Evolutionary conservation across 306 rosid genomes (phyloP), one percentile per base, ranked within the genome.

Genomic region (Trifolium fragiferum): DNA sequence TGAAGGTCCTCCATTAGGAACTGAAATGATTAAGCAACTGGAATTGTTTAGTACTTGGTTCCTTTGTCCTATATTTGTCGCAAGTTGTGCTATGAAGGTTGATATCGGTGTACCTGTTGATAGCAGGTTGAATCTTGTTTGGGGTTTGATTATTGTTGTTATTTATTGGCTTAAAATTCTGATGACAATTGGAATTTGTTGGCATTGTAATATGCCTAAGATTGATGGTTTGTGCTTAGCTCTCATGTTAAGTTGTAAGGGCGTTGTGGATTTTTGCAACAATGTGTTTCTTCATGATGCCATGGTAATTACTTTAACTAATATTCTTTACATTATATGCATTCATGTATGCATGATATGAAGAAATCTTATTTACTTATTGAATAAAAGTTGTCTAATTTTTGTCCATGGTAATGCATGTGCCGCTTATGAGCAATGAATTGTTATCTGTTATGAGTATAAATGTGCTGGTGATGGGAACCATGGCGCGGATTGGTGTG

Each of bases 1-100:
- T 0, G 88, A 80, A 44, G 96, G 96, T 79, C 88, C 85, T 18
- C 90, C 90, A 0, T 10, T 86, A 21, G 96, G 90, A 16, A 76
- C 87, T 2, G 85, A 87, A 21, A 13, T 90, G 19, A 78, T 86
- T 0, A 81, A 84, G 10, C 85, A 77, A 21, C 13, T 87, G 43
- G 76, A 81, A n/a, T 16, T 75, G 70, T 74, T 90, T 25, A 15
- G 43, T 4, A 66, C 44, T 15, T 84, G 81, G 10, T 62, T 87
- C 23, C 43, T 84, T 44, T 47, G 79, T 41, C 96, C 96, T 5
- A 0, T 86, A 19, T 87, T 81, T 59, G 82, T 86, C 15, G 79
- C 88, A 0, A 55, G 70, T 6, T 55, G 81, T 51, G 72, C 84
- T 21, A 78, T 82, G 81, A 83, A 85, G 77, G 78, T 71, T 0